phyloP scores from a whole-genome alignment of 2,329 filamentous ascomycete genomes.

The Paradendryphiella salina region DNA sequence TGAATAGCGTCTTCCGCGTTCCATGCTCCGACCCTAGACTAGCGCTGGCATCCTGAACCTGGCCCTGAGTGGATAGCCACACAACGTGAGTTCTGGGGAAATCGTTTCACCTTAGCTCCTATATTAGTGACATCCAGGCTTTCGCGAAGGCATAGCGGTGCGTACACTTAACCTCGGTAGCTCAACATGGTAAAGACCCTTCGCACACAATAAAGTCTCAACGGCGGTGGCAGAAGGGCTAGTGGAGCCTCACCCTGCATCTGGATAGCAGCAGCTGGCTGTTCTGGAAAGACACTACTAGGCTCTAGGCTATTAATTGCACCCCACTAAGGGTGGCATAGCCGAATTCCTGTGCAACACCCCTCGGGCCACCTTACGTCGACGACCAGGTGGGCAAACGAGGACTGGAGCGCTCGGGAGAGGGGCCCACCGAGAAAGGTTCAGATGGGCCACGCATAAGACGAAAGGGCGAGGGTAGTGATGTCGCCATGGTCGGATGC shows the following conservation, averaged over 20 bases:
- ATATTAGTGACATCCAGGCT: constrained; percentile 22
- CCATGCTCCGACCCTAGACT: constrained; percentile 30
- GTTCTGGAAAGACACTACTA: constrained; percentile 30
- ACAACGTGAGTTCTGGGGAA: constrained; percentile 46
- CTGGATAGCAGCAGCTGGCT: constrained; percentile 16
- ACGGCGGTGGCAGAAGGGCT: constrained; percentile 25
- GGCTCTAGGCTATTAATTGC: constrained; percentile 24
- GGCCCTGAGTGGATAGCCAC: constrained; percentile 38
- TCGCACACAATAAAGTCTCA: constrained; percentile 17
- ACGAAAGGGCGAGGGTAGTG: constrained; percentile 11
- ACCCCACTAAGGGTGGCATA: constrained; percentile 21
- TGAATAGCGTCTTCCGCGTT: constrained; percentile 35
- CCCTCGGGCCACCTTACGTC: constrained; percentile 30
- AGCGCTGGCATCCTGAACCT: constrained; percentile 36
- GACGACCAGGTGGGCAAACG: constrained; percentile 12
- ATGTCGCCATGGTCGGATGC: constrained; percentile 18
- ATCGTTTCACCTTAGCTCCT: constrained; percentile 43
- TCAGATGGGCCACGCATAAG: constrained; percentile 8
- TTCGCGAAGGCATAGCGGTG: constrained; percentile 25
- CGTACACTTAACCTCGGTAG: constrained; percentile 18
- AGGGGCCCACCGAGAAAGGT: constrained; percentile 19
- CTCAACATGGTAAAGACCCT: constrained; percentile 9
- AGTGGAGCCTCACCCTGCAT: constrained; percentile 23
- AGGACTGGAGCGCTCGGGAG: constrained; percentile 12
- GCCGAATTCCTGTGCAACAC: constrained; percentile 28